Evolutionary conservation across 1,284 basidiomycete genomes (phyloP), one percentile per base, ranked within the genome.

Genomic region (Irpex sp.): DNA sequence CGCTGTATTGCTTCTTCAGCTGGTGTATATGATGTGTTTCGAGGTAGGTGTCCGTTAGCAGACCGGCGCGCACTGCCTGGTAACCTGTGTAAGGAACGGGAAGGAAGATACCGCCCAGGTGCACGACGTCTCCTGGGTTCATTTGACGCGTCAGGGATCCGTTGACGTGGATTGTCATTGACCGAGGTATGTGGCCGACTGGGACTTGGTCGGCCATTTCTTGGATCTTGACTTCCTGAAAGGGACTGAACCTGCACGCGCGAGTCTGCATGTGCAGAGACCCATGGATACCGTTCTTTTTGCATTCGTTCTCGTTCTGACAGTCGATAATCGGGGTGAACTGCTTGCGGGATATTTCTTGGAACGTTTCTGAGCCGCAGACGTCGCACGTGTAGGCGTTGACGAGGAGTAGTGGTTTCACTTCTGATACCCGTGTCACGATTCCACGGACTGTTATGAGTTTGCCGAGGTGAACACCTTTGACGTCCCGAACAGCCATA

Each of bases 121-220:
- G 89, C 42, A 98, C 91, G 28, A 98, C 90, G 71, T 99, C 97
- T 35, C 97, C 97, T 0, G 97, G 97, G 70, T 91, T 97, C 86
- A 98, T 90, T 56, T 85, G 80, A 47, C 97, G 90, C 4, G 95
- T 96, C 52, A 98, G 82, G 61, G 84, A 88, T 12, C 97, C 97
- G 67, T 94, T 89, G 45, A 99, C 81, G 73, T 99, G 96, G 35
- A 98, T 77, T 0, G 95, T 96, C 97, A 98, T 99, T 2, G 95
- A 95, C 42, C 97, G 90, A 36, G 97, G 97, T 63, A 99, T 99
- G 73, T 99, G 97, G 3, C 97, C 97, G 42, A 99, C 96, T 21
- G 97, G 97, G 0, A 99, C 97, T 87, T 99, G 97, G 72, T 99
- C 97, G 23, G 97, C 93, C 96, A 99, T 97, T 76, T 99, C 97